Evolutionary conservation across 257 asterid species (phyloP), one percentile per base, ranked within the genome.

Genomic region (Salvia splendens): DNA sequence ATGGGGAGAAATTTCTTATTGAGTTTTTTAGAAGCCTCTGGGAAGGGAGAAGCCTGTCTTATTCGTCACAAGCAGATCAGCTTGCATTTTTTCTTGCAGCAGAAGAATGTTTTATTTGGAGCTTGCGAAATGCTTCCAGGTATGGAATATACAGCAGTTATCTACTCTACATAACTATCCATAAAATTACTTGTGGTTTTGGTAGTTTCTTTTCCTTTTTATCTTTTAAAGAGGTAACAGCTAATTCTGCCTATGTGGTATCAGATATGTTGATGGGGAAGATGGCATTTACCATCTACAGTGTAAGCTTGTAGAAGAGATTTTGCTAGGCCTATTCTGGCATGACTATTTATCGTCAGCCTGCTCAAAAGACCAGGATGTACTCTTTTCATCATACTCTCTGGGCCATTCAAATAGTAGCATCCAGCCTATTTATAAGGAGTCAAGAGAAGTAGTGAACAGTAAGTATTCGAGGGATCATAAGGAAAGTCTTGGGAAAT

Each of bases 71-170:
- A 62, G 84, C 86, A 68, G 99, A 85, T 55, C 82, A 79, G 62
- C 79, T 49, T 74, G 87, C 96, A 11, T 83, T 94, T 75, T 90
- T 91, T 65, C 71, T 47, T 69, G 86, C 92, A 56, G 65, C 83
- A 67, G 87, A 83, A 82, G 96, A 94, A 77, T 91, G 99, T 78
- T 84, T 91, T 59, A 58, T 88, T 66, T 88, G 96, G 97, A 77
- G 67, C 76, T 72, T 94, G 74, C 80, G 64, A 78, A 91, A 91
- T 81, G 79, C 88, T 79, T 81, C 95, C 67, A 90, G 97, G 99
- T 90, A 76, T 58, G 84, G 9, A 33, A 30, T 41, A 28, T 40
- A 36, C 36, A 35, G 10, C 38, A 51, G 32, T 72, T 42, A 42
- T 42, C 12, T 40, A 41, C 28, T 40, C 57, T 68, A 47, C 73